Conservation (phyloP, 192 early-diverging fungal species). For the Thoreauomyces humboldtii region DNA sequence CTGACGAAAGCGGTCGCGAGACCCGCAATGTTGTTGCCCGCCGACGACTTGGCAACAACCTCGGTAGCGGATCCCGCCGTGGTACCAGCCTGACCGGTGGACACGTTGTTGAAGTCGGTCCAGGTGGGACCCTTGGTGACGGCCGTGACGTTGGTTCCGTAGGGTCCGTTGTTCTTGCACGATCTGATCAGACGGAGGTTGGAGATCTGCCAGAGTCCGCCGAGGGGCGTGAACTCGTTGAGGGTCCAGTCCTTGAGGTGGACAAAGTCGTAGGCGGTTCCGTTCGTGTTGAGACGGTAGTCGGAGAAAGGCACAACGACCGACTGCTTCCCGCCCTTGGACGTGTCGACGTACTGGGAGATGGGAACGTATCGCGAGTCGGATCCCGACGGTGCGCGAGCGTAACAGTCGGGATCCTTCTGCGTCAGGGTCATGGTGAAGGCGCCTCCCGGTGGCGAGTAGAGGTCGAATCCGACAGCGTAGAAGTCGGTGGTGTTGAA, state of each 20-base stretch:
- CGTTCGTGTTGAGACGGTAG: conserved; percentile 12
- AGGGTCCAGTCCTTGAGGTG: conserved; percentile 37
- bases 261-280: conserved; percentile 22
- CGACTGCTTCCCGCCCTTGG: conserved; percentile 19
- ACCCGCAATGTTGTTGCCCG: too few relatives aligned
- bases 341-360: conserved; percentile 22
- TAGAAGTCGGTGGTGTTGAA: conserved; percentile 28
- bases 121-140: too few relatives aligned
- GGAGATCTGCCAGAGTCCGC: conserved; percentile 6
- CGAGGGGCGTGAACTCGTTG: conserved; percentile 10
- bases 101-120: too few relatives aligned
- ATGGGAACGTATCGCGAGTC: conserved; percentile 31
- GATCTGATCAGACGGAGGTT: conserved; percentile 22
- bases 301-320: conserved; percentile 26
- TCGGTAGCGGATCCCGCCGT: too few relatives aligned
- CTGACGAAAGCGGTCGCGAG: too few relatives aligned
- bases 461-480: conserved; percentile 35
- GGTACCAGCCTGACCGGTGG: too few relatives aligned
- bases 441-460: conserved; percentile 27
- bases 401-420: conserved; percentile 21
- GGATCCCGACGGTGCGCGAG: conserved; percentile 7
- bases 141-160: too few relatives aligned
- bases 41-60: too few relatives aligned
- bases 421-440: conserved; percentile 34
- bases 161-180: too few relatives aligned